Percentiles rank a stretch among this genome's conserved stretches.
These are phyloP conservation scores for Tilletia setariae DNA, from an alignment of 1,284 basidiomycete genomes.

Conservation along the genomic window DNA sequence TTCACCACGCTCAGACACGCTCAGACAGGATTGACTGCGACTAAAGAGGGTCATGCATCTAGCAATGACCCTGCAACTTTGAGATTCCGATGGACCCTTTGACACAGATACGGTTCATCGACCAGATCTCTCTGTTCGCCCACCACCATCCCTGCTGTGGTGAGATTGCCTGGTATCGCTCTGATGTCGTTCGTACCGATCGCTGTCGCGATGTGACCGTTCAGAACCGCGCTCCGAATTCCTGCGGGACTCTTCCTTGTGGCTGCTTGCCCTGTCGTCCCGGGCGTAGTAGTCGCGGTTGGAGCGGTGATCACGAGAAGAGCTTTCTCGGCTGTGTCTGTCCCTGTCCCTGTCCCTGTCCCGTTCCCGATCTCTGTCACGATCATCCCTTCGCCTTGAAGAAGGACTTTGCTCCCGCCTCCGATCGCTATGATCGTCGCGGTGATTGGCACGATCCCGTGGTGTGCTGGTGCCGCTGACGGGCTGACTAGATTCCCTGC, in stretches of 20 bases:
- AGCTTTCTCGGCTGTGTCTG: constrained; percentile 22
- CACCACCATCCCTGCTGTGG: too few species aligned
- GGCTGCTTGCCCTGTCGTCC: not conserved
- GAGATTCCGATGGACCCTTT: too few species aligned
- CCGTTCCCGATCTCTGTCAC: not conserved
- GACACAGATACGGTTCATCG: too few species aligned
- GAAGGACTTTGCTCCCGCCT: constrained; percentile 21
- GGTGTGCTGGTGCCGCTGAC: constrained; percentile 22
- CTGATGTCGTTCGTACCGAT: too few species aligned
- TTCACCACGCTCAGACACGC: too few species aligned
- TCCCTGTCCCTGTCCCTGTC: constrained; percentile 31
- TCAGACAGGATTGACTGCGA: too few species aligned
- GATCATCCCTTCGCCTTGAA: not conserved
- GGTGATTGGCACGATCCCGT: constrained; percentile 3
- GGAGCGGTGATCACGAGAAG: constrained; percentile 5
- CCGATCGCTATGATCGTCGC: constrained; percentile 23
- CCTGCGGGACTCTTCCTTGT: not conserved
- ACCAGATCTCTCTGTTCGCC: too few species aligned
- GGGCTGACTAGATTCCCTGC: constrained; percentile 21
- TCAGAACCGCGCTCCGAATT: not conserved
- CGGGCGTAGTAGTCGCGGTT: not conserved
- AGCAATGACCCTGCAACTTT: too few species aligned
- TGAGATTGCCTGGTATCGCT: too few species aligned
- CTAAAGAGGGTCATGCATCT: too few species aligned
- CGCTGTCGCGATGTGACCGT: not conserved